These are phyloP conservation scores for Penicillium manginii DNA, from an alignment of 495 filamentous ascomycete species.

Conservation along the genomic window DNA sequence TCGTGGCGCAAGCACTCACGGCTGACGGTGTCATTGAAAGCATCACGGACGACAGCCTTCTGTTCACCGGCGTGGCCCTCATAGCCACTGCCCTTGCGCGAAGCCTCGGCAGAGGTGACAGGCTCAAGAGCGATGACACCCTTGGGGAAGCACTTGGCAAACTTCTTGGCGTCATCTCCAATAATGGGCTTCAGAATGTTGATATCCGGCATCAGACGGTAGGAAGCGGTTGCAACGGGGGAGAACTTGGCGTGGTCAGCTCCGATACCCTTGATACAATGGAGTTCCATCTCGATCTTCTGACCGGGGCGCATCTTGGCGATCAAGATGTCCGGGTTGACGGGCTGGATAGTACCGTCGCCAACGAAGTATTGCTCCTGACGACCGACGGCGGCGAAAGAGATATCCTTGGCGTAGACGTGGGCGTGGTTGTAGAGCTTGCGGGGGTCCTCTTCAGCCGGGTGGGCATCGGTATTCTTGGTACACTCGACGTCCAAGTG, in stretches of 20 bases:
- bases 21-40: slow-evolving; percentile 89
- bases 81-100: slow-evolving; percentile 62
- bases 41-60: slow-evolving; percentile 83
- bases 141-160: slow-evolving; percentile 83
- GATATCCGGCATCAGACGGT: slow-evolving; percentile 88
- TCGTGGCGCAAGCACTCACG: slow-evolving; percentile 88
- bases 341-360: slow-evolving; percentile 67
- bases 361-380: slow-evolving; percentile 71
- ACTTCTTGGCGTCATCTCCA: slow-evolving; percentile 84
- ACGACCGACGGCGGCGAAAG: slow-evolving; percentile 71
- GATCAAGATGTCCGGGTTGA: slow-evolving; percentile 91
- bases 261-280: slow-evolving; percentile 91
- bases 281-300: slow-evolving; percentile 77
- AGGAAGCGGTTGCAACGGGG: slow-evolving; percentile 91
- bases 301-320: slow-evolving; percentile 94
- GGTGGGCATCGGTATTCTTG: slow-evolving; percentile 68
- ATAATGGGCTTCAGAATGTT: slow-evolving; percentile 79
- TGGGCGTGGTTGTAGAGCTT: slow-evolving; percentile 83
- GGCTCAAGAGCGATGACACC: slow-evolving; percentile 84
- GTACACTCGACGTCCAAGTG: slow-evolving; percentile 75
- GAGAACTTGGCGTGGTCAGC: slow-evolving; percentile 98
- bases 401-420: slow-evolving; percentile 84
- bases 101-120: slow-evolving; percentile 69
- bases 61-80: slow-evolving; percentile 72
- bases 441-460: slow-evolving; percentile 74